Conservation (phyloP, 495 filamentous ascomycete species). For the Talaromyces liani region DNA sequence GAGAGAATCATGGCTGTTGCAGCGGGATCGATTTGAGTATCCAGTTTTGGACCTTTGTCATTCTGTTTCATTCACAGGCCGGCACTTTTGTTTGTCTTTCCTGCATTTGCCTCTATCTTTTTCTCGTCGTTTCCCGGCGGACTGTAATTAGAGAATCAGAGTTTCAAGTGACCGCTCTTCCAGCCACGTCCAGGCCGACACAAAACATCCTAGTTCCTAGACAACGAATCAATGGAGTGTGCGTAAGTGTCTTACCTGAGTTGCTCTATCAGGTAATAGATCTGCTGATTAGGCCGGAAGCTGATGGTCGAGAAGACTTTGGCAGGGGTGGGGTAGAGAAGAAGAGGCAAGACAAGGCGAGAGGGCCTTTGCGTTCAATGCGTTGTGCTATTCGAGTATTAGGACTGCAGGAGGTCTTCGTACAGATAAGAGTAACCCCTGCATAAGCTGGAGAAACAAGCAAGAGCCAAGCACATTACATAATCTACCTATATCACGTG, state of each 20-base stretch:
- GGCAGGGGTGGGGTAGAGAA: not conserved
- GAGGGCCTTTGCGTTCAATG: not conserved
- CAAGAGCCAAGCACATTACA: not conserved
- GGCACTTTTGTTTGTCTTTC: not conserved
- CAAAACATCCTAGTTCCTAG: not conserved
- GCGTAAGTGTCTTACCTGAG: not conserved
- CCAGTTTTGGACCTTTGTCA: not conserved
- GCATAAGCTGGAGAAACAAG: not conserved
- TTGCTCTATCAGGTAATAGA: not conserved
- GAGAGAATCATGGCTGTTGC: constrained; percentile 2
- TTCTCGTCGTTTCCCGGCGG: not conserved
- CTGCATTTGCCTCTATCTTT: not conserved
- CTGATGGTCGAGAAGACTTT: not conserved
- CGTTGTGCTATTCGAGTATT: not conserved
- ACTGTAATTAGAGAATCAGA: not conserved
- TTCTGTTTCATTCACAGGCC: not conserved
- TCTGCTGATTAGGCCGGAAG: not conserved
- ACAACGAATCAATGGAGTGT: not conserved
- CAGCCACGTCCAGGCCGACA: not conserved
- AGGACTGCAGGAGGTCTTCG: not conserved
- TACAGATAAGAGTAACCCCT: not conserved
- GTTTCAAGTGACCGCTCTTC: not conserved
- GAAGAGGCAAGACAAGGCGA: not conserved
- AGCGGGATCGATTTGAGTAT: not conserved
- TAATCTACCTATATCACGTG: constrained; percentile 4